Conservation (phyloP, 805 yeast species). For the Yamadazyma akitaensis region DNA sequence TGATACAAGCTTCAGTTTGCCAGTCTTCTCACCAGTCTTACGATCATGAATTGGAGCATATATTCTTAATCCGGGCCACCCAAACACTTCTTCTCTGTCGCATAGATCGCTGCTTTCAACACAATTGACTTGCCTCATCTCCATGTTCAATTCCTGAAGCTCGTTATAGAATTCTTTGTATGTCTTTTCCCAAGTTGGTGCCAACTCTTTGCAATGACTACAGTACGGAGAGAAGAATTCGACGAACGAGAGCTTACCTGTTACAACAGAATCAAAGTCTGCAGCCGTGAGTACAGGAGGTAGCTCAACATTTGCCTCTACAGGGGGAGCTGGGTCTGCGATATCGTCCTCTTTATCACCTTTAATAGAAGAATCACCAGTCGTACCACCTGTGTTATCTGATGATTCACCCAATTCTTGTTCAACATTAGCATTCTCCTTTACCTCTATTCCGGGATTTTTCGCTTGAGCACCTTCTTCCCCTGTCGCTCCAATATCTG, state of each 20-base stretch:
- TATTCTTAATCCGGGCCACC: slow-evolving; percentile 70
- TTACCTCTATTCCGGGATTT: background rate
- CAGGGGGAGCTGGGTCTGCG: background rate
- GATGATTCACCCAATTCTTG: background rate
- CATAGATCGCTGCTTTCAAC: slow-evolving; percentile 85
- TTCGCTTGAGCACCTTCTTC: background rate
- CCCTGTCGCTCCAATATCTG: background rate
- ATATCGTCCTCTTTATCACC: background rate
- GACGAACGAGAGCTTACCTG: slow-evolving; percentile 63
- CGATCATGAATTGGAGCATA: slow-evolving; percentile 54
- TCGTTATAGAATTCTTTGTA: slow-evolving; percentile 48
- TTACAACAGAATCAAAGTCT: slow-evolving; percentile 49
- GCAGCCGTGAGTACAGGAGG: slow-evolving; percentile 52
- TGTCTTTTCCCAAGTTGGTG: slow-evolving; percentile 79
- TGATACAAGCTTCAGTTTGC: slow-evolving; percentile 30
- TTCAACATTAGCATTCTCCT: background rate
- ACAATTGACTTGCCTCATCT: slow-evolving; percentile 81
- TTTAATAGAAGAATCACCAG: background rate
- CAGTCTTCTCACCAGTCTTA: slow-evolving; percentile 22
- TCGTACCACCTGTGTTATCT: background rate
- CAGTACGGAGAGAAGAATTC: slow-evolving; percentile 93
- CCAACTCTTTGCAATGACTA: slow-evolving; percentile 71
- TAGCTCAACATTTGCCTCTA: slow-evolving; percentile 17
- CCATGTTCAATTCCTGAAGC: slow-evolving; percentile 42
- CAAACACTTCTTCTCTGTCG: slow-evolving; percentile 53